A percentile compares a stretch with the other conserved stretches of the same genome.
These are phyloP conservation scores for Vitis hybrid DNA, from an alignment of 177 flowering plant species.

Conservation along the genomic window DNA sequence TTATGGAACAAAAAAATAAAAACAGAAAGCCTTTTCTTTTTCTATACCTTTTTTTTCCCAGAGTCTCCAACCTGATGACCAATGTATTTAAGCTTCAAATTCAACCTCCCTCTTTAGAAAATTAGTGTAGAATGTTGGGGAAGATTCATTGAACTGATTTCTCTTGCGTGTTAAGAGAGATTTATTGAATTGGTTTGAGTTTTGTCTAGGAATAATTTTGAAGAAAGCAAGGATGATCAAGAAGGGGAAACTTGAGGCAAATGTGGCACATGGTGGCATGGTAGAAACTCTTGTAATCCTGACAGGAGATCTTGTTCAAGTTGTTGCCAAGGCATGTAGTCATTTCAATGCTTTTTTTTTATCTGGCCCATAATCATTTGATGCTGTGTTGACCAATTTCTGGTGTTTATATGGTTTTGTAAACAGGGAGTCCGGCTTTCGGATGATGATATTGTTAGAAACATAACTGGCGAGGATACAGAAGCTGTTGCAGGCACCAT, in stretches of 20 bases:
- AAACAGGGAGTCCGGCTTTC: slow-evolving; percentile 51
- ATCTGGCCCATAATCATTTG: not conserved
- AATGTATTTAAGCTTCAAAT: no score
- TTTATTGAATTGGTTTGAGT: slow-evolving; percentile 10
- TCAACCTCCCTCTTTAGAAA: not conserved
- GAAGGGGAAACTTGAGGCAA: slow-evolving; percentile 52
- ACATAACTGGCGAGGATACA: slow-evolving; percentile 22
- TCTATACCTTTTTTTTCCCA: not conserved
- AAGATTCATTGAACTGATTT: not conserved
- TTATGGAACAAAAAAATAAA: no score
- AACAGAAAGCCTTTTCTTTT: not conserved
- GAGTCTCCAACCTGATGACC: no score
- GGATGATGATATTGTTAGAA: slow-evolving; percentile 34
- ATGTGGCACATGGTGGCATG: slow-evolving; percentile 36
- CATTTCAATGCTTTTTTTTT: not conserved
- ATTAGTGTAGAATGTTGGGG: not conserved
- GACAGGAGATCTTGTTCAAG: slow-evolving; percentile 74
- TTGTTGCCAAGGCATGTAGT: slow-evolving; percentile 61
- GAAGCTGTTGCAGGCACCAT: slow-evolving; percentile 28
- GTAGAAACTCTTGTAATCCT: slow-evolving; percentile 64
- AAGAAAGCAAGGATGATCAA: slow-evolving; percentile 68
- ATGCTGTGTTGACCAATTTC: not conserved
- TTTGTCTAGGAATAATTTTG: slow-evolving; percentile 59
- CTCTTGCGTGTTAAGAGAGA: not conserved
- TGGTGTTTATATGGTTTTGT: slow-evolving; percentile 1